Conservation (phyloP, 78 protist species). For the Tieghemostelium lacteum region DNA sequence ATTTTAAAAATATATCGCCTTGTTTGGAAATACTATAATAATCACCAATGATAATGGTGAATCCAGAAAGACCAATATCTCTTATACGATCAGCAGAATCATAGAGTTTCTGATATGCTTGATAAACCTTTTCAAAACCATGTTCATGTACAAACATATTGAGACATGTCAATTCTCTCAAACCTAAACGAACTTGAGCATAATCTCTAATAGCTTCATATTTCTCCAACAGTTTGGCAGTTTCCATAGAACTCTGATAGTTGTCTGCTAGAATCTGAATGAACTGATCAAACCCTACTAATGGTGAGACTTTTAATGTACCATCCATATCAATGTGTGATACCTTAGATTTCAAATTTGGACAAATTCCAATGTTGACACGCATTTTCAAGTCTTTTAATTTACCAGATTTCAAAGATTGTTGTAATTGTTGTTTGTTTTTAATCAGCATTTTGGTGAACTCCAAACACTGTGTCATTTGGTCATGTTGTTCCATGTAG, state of each 20-base stretch:
- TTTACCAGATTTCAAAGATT: constrained; percentile 9
- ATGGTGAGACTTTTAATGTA: constrained; percentile 24
- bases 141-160: background rate
- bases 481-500: constrained; percentile 8
- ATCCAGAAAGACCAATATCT: constrained; percentile 40
- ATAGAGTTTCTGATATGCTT: constrained; percentile 47
- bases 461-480: constrained; percentile 17
- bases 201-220: constrained; percentile 49
- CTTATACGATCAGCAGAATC: constrained; percentile 47
- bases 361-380: constrained; percentile 13
- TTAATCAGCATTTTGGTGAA: constrained; percentile 32
- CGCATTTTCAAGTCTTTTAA: background rate
- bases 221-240: background rate
- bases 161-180: constrained; percentile 22
- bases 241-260: background rate
- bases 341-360: constrained; percentile 32
- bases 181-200: constrained; percentile 63
- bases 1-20: constrained; percentile 43
- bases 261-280: constrained; percentile 22
- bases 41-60: constrained; percentile 34
- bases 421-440: constrained; percentile 18
- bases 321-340: constrained; percentile 54
- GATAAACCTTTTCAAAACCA: constrained; percentile 20
- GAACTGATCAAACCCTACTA: constrained; percentile 23
- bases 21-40: constrained; percentile 32